These are phyloP conservation scores for Clonostachys rhizophaga DNA, from an alignment of 2,329 filamentous ascomycete genomes.

Conservation along the genomic window DNA sequence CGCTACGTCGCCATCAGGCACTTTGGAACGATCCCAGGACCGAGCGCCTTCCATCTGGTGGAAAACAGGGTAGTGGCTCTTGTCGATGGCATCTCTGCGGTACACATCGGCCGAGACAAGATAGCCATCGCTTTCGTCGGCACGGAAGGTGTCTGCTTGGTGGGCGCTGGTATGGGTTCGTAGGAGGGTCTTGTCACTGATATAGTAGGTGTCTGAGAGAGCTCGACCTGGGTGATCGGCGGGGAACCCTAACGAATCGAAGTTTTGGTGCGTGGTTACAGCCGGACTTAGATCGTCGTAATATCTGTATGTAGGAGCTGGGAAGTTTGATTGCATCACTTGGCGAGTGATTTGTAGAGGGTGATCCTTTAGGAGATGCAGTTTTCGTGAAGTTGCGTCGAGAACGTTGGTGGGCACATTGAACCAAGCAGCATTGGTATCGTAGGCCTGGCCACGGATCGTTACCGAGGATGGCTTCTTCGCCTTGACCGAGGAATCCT, in stretches of 20 bases:
- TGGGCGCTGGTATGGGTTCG: conserved; percentile 95
- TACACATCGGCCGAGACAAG: conserved; percentile 95
- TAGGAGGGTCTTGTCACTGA: conserved; percentile 79
- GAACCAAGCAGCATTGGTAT: conserved; percentile 72
- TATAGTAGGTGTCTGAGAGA: conserved; percentile 90
- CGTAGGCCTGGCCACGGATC: conserved; percentile 60
- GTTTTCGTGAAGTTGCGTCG: conserved; percentile 64
- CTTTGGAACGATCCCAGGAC: conserved; percentile 73
- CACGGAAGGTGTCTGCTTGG: conserved; percentile 75
- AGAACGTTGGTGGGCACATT: conserved; percentile 78
- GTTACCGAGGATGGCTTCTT: conserved; percentile 32
- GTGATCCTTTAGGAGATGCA: conserved; percentile 91
- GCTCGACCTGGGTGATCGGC: conserved; percentile 81
- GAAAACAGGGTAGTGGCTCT: conserved; percentile 93
- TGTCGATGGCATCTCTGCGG: conserved; percentile 88
- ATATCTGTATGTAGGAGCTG: conserved; percentile 64
- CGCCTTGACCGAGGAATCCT: conserved; percentile 4
- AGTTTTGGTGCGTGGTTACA: conserved; percentile 83
- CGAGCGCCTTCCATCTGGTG: conserved; percentile 97
- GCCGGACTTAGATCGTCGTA: conserved; percentile 79
- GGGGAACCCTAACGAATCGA: conserved; percentile 94
- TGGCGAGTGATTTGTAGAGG: conserved; percentile 86
- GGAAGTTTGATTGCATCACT: conserved; percentile 88
- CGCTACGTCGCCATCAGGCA: conserved; percentile 52
- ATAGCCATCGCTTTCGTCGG: conserved; percentile 71